Percentiles rank a stretch among this genome's conserved stretches.
phyloP scores from a whole-genome alignment of 2,329 filamentous ascomycete genomes.

The Periconia sp. region DNA sequence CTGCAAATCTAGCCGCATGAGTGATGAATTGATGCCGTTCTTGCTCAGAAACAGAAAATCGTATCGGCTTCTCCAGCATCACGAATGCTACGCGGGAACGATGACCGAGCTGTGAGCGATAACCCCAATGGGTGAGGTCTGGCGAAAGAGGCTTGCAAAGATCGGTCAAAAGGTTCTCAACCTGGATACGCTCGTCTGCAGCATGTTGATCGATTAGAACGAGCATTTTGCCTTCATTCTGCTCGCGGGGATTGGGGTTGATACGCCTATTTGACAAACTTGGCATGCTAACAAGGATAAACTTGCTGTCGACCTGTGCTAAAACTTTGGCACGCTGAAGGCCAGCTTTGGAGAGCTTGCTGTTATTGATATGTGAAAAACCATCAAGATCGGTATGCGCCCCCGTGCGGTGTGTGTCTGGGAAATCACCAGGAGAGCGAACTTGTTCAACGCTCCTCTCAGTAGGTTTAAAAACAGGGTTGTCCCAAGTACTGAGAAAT shows the following conservation, averaged over 20 bases:
- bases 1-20: constrained; percentile 59
- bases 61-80: constrained; percentile 55
- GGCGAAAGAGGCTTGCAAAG: constrained; percentile 47
- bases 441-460: constrained; percentile 48
- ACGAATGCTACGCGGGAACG: constrained; percentile 31
- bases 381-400: not conserved
- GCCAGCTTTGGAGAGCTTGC: constrained; percentile 60
- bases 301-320: constrained; percentile 86
- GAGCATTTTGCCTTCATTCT: constrained; percentile 47
- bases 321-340: constrained; percentile 63
- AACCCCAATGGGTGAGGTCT: constrained; percentile 9
- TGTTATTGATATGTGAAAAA: constrained; percentile 18
- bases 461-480: constrained; percentile 68
- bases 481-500: constrained; percentile 69
- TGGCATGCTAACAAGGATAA: constrained; percentile 69
- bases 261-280: constrained; percentile 11
- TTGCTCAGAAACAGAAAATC: constrained; percentile 63
- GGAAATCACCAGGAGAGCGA: constrained; percentile 21
- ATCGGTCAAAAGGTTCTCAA: constrained; percentile 70
- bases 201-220: constrained; percentile 92
- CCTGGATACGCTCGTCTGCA: constrained; percentile 81
- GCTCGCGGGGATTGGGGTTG: not conserved
- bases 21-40: constrained; percentile 63
- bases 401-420: not conserved
- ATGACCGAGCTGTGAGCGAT: constrained; percentile 36